A percentile compares a stretch with the other conserved stretches of the same genome.
Conservation (phyloP, 768 basidiomycete species). For the Mycena haematopus region DNA sequence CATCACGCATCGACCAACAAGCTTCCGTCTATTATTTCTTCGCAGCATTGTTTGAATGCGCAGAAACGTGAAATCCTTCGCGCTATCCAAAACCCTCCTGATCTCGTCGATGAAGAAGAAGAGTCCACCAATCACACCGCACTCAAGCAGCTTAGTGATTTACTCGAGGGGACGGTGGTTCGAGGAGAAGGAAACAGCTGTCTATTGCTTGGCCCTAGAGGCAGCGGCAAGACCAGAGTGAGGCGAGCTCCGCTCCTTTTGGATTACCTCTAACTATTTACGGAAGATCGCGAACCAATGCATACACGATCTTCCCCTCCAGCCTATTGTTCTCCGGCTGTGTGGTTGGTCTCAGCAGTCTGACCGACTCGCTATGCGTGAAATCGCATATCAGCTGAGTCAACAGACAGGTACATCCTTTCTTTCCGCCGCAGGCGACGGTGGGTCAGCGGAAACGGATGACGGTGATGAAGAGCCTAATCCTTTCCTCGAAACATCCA, state of each 20-base stretch:
- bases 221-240: conserved; percentile 86
- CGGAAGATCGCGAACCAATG: conserved; percentile 66
- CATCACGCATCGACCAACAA: conserved; percentile 12
- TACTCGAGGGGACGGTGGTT: conserved; percentile 75
- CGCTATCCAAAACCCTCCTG: conserved; percentile 33
- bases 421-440: conserved; percentile 48
- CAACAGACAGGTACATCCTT: conserved; percentile 75
- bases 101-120: conserved; percentile 39
- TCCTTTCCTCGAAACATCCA: conserved; percentile 52
- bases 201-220: conserved; percentile 82
- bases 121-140: conserved; percentile 59
- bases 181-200: conserved; percentile 96
- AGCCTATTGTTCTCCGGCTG: conserved; percentile 78
- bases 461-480: conserved; percentile 46
- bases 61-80: conserved; percentile 57
- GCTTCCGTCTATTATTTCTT: conserved; percentile 40
- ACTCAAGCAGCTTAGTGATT: conserved; percentile 59
- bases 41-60: conserved; percentile 47
- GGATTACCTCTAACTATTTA: not conserved
- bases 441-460: conserved; percentile 38
- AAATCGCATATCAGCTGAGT: conserved; percentile 86
- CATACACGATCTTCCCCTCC: conserved; percentile 49
- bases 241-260: conserved; percentile 30
- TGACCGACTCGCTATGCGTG: conserved; percentile 89
- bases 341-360: conserved; percentile 87